These are phyloP conservation scores for Verbena officinalis DNA, from an alignment of 257 asterid genomes.

Conservation along the genomic window DNA sequence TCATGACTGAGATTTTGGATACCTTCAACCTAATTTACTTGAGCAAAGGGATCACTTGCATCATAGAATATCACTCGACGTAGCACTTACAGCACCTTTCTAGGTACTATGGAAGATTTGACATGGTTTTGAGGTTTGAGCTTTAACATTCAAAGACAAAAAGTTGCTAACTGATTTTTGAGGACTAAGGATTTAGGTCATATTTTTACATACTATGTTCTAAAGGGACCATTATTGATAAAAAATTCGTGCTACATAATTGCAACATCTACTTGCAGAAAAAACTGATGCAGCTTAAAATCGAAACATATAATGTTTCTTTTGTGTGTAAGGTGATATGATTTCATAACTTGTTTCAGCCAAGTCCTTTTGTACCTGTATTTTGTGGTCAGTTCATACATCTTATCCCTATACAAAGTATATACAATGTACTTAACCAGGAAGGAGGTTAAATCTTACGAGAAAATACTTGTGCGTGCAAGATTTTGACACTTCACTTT, in stretches of 20 bases:
- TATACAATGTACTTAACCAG: neutral
- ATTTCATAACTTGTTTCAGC: constrained; percentile 6
- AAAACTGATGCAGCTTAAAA: neutral
- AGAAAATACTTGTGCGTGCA: constrained; percentile 2
- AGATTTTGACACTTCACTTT: neutral
- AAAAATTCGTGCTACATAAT: neutral
- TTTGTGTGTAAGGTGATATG: neutral
- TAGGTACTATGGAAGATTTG: neutral
- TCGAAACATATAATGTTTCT: neutral
- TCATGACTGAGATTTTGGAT: constrained; percentile 17
- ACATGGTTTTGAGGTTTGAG: neutral
- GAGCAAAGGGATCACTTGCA: constrained; percentile 1
- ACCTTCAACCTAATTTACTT: neutral
- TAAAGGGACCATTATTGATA: neutral
- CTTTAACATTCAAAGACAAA: neutral
- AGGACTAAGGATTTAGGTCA: neutral
- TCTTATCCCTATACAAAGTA: neutral
- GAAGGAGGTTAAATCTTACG: neutral
- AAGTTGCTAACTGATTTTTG: neutral
- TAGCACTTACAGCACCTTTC: neutral
- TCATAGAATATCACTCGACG: neutral
- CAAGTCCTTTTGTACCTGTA: neutral
- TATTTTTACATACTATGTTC: neutral
- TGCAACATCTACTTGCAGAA: neutral
- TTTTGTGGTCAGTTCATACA: constrained; percentile 16